Evolutionary conservation across 2,329 filamentous ascomycete genomes (phyloP).

Genomic region (Stemphylium beticola): DNA sequence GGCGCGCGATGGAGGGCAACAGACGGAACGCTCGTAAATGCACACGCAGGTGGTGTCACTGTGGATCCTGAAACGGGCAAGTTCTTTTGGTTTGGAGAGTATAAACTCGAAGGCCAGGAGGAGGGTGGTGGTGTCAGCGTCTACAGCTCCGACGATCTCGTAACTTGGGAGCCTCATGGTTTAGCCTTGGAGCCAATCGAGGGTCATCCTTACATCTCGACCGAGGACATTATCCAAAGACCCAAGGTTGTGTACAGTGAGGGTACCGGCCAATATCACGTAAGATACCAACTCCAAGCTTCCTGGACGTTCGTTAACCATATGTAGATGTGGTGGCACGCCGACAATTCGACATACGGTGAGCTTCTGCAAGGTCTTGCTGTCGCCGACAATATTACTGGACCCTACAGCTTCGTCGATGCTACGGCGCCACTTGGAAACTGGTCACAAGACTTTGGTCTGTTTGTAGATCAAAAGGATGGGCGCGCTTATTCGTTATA

Average conservation of each 20-base stretch:
- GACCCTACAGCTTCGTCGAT: slow-evolving; percentile 62
- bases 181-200: slow-evolving; percentile 62
- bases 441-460: slow-evolving; percentile 68
- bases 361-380: slow-evolving; percentile 64
- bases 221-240: slow-evolving; percentile 64
- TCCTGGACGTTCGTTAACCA: background rate
- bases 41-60: slow-evolving; percentile 65
- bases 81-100: slow-evolving; percentile 68
- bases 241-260: slow-evolving; percentile 68
- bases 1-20: slow-evolving; percentile 67
- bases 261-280: slow-evolving; percentile 62
- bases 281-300: slow-evolving; percentile 33
- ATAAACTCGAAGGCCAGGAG: slow-evolving; percentile 63
- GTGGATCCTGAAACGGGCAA: slow-evolving; percentile 59
- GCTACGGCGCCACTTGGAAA: slow-evolving; percentile 64
- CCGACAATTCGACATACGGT: slow-evolving; percentile 64
- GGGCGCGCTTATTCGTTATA: slow-evolving; percentile 64
- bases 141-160: slow-evolving; percentile 64
- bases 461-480: slow-evolving; percentile 66
- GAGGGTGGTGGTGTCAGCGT: slow-evolving; percentile 68
- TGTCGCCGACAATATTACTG: slow-evolving; percentile 58
- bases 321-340: slow-evolving; percentile 64
- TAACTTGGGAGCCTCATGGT: slow-evolving; percentile 65
- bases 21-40: slow-evolving; percentile 65
- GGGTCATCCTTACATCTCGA: slow-evolving; percentile 62